Base-by-base conservation (phyloP, 2,329 filamentous ascomycete species). In the Penicillium sp. region DNA sequence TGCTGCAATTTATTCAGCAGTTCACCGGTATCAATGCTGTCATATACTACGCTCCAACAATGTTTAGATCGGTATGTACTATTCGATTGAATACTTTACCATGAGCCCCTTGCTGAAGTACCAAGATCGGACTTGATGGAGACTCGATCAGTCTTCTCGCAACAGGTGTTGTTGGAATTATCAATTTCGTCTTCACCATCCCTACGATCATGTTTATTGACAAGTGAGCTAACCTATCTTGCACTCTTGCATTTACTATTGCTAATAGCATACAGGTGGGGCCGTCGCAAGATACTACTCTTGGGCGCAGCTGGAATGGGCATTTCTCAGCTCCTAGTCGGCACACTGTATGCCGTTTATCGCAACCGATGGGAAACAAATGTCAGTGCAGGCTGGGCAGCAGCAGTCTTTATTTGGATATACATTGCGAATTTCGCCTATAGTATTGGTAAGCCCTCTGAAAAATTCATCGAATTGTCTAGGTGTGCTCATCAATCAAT, bases 361-460 rank as follows among this genome's bases (percentile, higher is more conserved):
- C 72, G 82, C 10, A 66, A 83, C 58, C 72, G 78, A 6, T 90
- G 87, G 79, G 65, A 69, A 0, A 67, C 74, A 0, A 80, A 89
- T 51, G 60, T 69, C 5, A 81, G 81, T 0, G 84, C 86, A 1
- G 87, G 87, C 1, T 90, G 88, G 88, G 87, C 76, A 9, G 80
- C 85, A 0, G 85, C 80, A 8, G 74, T 54, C 14, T 67, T 72
- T 51, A 61, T 71, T 21, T 90, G 87, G 87, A 76, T 89, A 0
- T 90, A 88, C 58, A 84, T 89, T 21, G 75, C 88, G 13, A 82
- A 88, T 69, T 90, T 90, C 63, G 88, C 85, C 34, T 89, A 88
- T 66, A 55, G 53, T 18, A 51, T 55, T 45, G 49, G 54, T 31
- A 11, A 18, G 24, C 18, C 2, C 7, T 13, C 22, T 43, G 18